Conservation (phyloP, 257 asterid species). For the Henckelia pumila region DNA sequence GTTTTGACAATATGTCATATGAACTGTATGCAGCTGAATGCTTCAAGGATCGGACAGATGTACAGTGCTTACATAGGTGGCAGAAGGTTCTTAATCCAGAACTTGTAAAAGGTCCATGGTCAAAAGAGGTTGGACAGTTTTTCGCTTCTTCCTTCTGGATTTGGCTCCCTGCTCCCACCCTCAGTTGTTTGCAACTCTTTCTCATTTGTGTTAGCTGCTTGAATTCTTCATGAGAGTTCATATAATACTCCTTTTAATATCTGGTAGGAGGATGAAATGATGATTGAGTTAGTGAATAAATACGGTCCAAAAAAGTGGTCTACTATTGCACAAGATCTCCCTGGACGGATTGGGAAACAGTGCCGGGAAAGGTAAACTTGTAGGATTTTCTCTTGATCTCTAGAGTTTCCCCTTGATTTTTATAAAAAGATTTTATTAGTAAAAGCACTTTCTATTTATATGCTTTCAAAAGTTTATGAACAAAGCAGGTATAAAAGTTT, state of each 20-base stretch:
- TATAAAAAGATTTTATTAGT: not conserved
- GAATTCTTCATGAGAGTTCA: constrained; percentile 8
- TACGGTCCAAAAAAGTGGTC: constrained; percentile 97
- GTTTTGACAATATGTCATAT: constrained; percentile 23
- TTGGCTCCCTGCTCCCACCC: not conserved
- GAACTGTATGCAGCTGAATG: constrained; percentile 62
- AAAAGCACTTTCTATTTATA: not conserved
- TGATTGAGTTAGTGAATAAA: constrained; percentile 65
- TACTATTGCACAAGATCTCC: constrained; percentile 88
- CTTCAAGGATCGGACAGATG: constrained; percentile 88
- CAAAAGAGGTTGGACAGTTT: constrained; percentile 67
- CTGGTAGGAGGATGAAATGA: constrained; percentile 80
- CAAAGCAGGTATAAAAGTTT: not conserved
- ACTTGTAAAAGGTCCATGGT: constrained; percentile 97
- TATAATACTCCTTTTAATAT: constrained; percentile 15
- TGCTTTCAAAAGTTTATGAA: not conserved
- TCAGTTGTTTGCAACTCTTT: not conserved
- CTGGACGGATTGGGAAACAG: constrained; percentile 98
- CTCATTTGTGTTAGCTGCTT: constrained; percentile 14
- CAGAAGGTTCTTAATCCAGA: constrained; percentile 95
- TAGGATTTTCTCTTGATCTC: constrained; percentile 16
- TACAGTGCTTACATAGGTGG: constrained; percentile 95
- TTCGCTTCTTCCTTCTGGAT: constrained; percentile 22
- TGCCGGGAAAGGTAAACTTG: constrained; percentile 82
- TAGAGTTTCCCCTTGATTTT: constrained; percentile 11